phyloP scores from a whole-genome alignment of 2,329 filamentous ascomycete species.

The Stylonectria norvegica region DNA sequence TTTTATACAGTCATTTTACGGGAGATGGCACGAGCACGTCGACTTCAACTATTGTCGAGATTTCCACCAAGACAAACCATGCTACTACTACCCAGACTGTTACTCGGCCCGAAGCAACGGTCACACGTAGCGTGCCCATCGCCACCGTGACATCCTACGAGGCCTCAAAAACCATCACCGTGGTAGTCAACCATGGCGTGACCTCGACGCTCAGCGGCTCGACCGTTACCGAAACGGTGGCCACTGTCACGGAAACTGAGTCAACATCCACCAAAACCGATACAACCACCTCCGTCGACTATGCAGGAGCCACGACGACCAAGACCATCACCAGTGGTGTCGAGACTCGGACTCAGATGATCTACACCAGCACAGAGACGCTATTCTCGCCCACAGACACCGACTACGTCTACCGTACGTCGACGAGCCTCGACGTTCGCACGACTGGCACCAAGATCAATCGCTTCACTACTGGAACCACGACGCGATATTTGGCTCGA shows the following conservation, averaged over 20 bases:
- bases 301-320: constrained; percentile 3
- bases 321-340: constrained; percentile 4
- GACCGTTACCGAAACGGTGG: constrained; percentile 7
- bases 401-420: constrained; percentile 2
- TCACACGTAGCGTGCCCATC: constrained; percentile 1
- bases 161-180: constrained; percentile 5
- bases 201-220: constrained; percentile 3
- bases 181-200: constrained; percentile 1
- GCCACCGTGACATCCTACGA: constrained; percentile 5
- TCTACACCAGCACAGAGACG: constrained; percentile 3
- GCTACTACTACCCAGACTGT: background rate
- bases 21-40: background rate
- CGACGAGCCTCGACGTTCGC: constrained; percentile 1
- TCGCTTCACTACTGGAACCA: constrained; percentile 2
- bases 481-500: constrained; percentile 3
- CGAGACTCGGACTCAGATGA: constrained; percentile 1
- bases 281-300: constrained; percentile 4
- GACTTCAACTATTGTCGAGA: constrained; percentile 1
- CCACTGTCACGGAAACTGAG: background rate
- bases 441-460: constrained; percentile 3
- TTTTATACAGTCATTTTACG: background rate
- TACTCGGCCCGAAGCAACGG: background rate
- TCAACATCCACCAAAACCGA: constrained; percentile 7
- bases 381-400: constrained; percentile 7
- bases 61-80: background rate